phyloP scores from a whole-genome alignment of 2,329 filamentous ascomycete genomes.

The Paecilomyces formosus region DNA sequence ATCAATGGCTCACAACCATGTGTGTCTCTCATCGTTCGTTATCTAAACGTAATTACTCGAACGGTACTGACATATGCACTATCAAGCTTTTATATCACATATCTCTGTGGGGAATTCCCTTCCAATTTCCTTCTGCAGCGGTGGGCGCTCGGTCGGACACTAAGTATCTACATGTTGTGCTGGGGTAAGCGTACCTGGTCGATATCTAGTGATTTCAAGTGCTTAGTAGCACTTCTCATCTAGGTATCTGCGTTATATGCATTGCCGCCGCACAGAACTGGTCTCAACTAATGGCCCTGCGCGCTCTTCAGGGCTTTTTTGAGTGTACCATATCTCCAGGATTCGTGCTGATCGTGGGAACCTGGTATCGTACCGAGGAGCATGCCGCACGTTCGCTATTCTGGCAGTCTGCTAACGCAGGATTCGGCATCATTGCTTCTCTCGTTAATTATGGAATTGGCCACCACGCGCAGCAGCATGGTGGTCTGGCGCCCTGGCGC shows the following conservation, averaged over 20 bases:
- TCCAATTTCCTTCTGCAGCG: slow-evolving; percentile 24
- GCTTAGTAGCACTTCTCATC: neutral
- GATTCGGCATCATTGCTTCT: neutral
- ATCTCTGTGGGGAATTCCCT: slow-evolving; percentile 25
- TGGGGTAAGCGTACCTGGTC: slow-evolving; percentile 11
- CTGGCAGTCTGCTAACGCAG: neutral
- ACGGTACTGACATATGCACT: neutral
- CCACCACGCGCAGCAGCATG: neutral
- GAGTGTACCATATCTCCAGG: neutral
- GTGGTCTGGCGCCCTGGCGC: neutral
- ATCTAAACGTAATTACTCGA: neutral
- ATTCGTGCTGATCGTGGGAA: neutral
- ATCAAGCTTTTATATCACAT: slow-evolving; percentile 16
- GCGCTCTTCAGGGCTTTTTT: neutral
- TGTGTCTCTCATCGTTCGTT: neutral
- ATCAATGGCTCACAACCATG: neutral
- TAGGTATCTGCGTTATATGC: slow-evolving; percentile 7
- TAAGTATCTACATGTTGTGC: slow-evolving; percentile 10
- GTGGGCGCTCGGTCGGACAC: neutral
- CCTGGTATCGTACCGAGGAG: neutral
- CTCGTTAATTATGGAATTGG: neutral
- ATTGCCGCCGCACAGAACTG: slow-evolving; percentile 17
- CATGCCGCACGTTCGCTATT: neutral
- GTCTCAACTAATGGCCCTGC: slow-evolving; percentile 10
- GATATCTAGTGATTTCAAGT: neutral